Evolutionary conservation across 768 basidiomycete species (phyloP), one percentile per base, ranked within the genome.

Genomic region (Tricholoma sp.): DNA sequence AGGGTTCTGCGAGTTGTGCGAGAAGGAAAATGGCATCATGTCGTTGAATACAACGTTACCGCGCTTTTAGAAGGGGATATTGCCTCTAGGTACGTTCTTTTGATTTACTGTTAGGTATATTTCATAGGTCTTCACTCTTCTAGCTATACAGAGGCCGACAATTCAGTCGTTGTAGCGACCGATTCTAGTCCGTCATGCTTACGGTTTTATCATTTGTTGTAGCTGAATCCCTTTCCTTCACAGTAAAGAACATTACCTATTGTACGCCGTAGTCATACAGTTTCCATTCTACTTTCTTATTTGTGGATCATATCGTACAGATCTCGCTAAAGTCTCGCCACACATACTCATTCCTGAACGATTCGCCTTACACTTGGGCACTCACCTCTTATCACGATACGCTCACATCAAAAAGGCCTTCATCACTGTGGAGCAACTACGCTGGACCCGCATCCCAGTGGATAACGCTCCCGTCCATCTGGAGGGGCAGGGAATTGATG

Each of bases 121-220:
- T 19, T 12, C 35, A 37, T 9, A 9, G 7, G 3, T 21, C 34
- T 10, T 19, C 27, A 2, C 22, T 22, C 24, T 52, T 46, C 21
- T 35, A 91, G 91, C 64, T 98, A 89, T 71, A 96, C 91, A 3
- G 63, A 91, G 61, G 92, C 90, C 0, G 92, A 98, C 67, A 98
- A 98, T 72, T 81, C 81, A 2, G 83, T 87, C 9, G 80, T 97
- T 9, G 92, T 98, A 2, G 87, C 95, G 2, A 98, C 94, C 1
- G 95, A 98, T 72, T 91, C 91, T 1, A 86, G 91, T 92, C 64
- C 64, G 88, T 50, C 29, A 31, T 5, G n/a, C 14, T n/a, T 8
- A 1, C n/a, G n/a, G n/a, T n/a, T n/a, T 16, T 18, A 5, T n/a
- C 27, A 21, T 21, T 54, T 34, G 24, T 39, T 35, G 45, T n/a